phyloP scores from a whole-genome alignment of 2,329 filamentous ascomycete genomes.

The Neonectria neomacrospora region DNA sequence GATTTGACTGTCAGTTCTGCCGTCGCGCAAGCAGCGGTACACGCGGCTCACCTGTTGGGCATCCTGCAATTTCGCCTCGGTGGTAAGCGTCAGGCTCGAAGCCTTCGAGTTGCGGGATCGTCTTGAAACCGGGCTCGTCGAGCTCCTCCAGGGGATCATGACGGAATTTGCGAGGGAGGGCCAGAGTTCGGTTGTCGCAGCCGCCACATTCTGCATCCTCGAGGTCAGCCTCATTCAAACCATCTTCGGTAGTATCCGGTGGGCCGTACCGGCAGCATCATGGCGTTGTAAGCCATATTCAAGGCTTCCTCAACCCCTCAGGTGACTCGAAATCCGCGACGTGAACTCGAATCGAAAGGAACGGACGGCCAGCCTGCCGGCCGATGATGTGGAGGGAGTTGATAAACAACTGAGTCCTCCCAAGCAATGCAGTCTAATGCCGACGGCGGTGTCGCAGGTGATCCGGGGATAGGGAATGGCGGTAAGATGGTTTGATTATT shows the following conservation, averaged over 20 bases:
- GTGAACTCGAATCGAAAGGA: constrained; percentile 19
- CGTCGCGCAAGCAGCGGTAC: constrained; percentile 10
- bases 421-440: neutral
- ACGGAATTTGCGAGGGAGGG: constrained; percentile 58
- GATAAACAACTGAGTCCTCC: constrained; percentile 13
- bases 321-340: constrained; percentile 14
- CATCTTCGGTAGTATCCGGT: constrained; percentile 13
- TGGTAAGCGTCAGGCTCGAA: constrained; percentile 21
- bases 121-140: constrained; percentile 21
- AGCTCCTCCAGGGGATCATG: constrained; percentile 49
- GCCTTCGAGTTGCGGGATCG: constrained; percentile 23
- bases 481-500: constrained; percentile 20
- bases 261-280: constrained; percentile 46
- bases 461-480: constrained; percentile 9
- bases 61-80: constrained; percentile 21
- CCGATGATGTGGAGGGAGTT: constrained; percentile 38
- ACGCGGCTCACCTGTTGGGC: constrained; percentile 34
- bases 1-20: constrained; percentile 24
- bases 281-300: constrained; percentile 45
- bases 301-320: constrained; percentile 16
- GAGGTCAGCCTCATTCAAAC: constrained; percentile 36
- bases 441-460: neutral
- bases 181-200: constrained; percentile 57
- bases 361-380: constrained; percentile 27
- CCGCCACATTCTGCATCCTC: constrained; percentile 52